Conservation (phyloP, 495 filamentous ascomycete species). For the Trichoderma gamsii region DNA sequence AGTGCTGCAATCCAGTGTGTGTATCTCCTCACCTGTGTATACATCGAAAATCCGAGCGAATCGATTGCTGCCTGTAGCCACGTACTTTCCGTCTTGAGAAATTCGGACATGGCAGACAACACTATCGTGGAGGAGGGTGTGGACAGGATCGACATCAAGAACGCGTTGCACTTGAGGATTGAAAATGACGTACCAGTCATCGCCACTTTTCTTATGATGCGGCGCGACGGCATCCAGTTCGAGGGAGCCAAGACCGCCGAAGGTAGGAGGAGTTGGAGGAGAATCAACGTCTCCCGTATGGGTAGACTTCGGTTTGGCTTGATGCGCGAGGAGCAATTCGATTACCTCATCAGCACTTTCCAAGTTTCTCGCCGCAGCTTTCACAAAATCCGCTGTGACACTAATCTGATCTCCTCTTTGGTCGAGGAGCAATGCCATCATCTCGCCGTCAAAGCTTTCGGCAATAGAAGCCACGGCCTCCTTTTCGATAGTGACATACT, state of each 20-base stretch:
- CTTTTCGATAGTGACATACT: no score
- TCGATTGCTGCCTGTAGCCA: slow-evolving; percentile 83
- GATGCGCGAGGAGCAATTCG: no score
- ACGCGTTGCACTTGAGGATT: slow-evolving; percentile 77
- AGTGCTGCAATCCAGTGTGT: slow-evolving; percentile 70
- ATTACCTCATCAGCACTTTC: no score
- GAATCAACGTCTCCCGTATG: no score
- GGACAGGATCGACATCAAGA: slow-evolving; percentile 78
- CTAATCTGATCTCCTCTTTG: no score
- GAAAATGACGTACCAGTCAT: slow-evolving; percentile 86
- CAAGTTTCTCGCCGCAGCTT: no score
- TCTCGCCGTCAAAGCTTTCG: no score
- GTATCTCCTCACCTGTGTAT: slow-evolving; percentile 66
- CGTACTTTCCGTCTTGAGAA: slow-evolving; percentile 80
- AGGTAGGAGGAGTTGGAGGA: slow-evolving; percentile 46
- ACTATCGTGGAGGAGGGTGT: slow-evolving; percentile 77
- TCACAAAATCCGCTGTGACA: no score
- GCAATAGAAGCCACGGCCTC: no score
- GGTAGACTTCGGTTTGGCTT: no score
- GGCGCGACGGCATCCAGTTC: slow-evolving; percentile 77
- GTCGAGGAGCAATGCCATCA: no score
- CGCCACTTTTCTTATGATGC: slow-evolving; percentile 73
- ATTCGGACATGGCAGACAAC: slow-evolving; percentile 89
- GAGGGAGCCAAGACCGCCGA: slow-evolving; percentile 79
- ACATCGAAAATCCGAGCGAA: slow-evolving; percentile 91